Conservation (phyloP, 164 flowering plant genomes). For the Platanus orientalis region DNA sequence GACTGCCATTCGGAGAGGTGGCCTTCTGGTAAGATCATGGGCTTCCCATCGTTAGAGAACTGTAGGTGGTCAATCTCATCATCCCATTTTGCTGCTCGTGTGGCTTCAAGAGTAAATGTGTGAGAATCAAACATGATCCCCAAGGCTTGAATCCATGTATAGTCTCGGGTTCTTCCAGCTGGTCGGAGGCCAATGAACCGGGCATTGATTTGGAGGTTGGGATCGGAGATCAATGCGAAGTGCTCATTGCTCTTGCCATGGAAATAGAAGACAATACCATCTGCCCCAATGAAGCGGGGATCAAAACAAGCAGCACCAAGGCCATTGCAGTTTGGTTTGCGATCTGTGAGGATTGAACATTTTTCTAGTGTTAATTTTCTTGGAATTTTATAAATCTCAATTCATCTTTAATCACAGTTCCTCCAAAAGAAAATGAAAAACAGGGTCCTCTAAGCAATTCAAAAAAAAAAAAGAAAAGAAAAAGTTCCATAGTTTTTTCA, state of each 20-base stretch:
- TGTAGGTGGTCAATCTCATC: constrained; percentile 47
- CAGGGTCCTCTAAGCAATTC: not conserved
- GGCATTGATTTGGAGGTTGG: constrained; percentile 34
- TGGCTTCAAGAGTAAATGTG: constrained; percentile 50
- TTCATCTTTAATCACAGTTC: no score
- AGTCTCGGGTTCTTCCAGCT: constrained; percentile 56
- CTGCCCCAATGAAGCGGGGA: constrained; percentile 76
- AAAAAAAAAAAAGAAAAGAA: not conserved
- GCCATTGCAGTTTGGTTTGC: constrained; percentile 57
- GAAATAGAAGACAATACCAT: constrained; percentile 72
- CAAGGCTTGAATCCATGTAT: constrained; percentile 74
- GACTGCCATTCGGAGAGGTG: constrained; percentile 46
- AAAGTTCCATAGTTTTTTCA: no score
- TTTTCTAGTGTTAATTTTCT: no score
- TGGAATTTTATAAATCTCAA: no score
- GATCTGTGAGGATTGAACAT: constrained; percentile 20
- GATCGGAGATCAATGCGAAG: not conserved
- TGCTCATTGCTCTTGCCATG: constrained; percentile 43
- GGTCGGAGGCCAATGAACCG: constrained; percentile 65
- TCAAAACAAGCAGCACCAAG: constrained; percentile 75
- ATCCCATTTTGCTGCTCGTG: constrained; percentile 41
- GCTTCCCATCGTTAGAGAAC: constrained; percentile 45
- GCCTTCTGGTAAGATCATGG: constrained; percentile 25
- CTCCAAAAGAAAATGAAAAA: no score
- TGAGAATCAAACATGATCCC: constrained; percentile 56